These are phyloP conservation scores for Seminavis robusta DNA, from an alignment of 108 stramenopile species.

Conservation along the genomic window DNA sequence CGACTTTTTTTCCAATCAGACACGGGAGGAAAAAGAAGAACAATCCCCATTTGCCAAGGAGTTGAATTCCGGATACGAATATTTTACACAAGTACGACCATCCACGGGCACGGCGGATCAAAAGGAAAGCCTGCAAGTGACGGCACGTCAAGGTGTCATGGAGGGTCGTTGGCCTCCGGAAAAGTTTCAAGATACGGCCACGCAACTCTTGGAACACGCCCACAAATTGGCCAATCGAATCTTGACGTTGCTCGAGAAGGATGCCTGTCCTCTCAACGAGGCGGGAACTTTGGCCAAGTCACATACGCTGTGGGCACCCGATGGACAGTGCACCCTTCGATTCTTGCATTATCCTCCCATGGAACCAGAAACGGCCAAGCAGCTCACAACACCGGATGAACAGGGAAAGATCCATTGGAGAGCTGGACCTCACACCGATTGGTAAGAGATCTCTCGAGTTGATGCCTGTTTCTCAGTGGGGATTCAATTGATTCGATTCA, in stretches of 20 bases:
- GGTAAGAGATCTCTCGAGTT: no score
- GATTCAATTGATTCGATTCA: not conserved
- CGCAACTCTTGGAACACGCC: constrained; percentile 14
- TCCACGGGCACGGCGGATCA: constrained; percentile 34
- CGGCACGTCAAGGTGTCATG: constrained; percentile 43
- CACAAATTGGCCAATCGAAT: constrained; percentile 28
- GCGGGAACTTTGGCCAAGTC: constrained; percentile 17
- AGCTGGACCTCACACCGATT: constrained; percentile 56
- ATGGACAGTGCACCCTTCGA: constrained; percentile 54
- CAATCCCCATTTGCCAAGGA: constrained; percentile 27
- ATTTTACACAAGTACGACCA: constrained; percentile 30
- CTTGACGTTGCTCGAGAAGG: constrained; percentile 25
- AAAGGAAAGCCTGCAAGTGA: constrained; percentile 52
- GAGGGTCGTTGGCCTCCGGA: constrained; percentile 47
- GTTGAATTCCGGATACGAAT: constrained; percentile 45
- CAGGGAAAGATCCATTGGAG: constrained; percentile 22
- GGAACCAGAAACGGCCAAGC: constrained; percentile 1
- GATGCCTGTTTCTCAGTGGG: not conserved
- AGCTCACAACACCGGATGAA: no score
- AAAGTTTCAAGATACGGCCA: constrained; percentile 4
- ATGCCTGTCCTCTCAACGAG: constrained; percentile 21
- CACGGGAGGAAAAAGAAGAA: constrained; percentile 19
- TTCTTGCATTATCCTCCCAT: constrained; percentile 52
- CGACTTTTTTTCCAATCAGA: constrained; percentile 26
- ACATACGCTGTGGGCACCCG: constrained; percentile 30